Base-by-base conservation (phyloP, 495 filamentous ascomycete species). In the Penicillium odoratum region DNA sequence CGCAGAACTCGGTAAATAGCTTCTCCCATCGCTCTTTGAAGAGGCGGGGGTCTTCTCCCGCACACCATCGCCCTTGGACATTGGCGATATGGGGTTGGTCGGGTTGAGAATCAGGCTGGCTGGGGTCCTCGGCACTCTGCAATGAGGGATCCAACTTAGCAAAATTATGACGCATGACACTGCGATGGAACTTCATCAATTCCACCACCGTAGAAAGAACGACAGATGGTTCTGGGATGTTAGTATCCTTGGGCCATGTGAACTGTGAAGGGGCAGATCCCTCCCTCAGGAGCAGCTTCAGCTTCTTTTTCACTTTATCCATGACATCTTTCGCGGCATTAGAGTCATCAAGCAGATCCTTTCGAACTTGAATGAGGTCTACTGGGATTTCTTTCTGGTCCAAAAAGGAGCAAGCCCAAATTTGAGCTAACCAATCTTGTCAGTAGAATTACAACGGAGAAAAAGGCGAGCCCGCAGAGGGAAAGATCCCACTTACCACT, bases 251-350 rank as follows among this genome's bases (percentile, higher is more conserved):
- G n/a, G 94, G 94, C 94, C 94, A 98, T 44, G 93, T 91, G 68
- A 98, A 98, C 67, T 98, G 93, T 16, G 91, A 84, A 15, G 94
- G 93, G 7, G 93, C 89, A 53, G 89, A 91, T 3, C 95, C 95
- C 69, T 95, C 88, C 28, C 94, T 83, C 52, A 98, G 75, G 38
- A 98, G 79, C 3, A 88, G 83, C 74, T 98, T 98, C 5, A 98
- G 79, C 83, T 95, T 97, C 82, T 97, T 98, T 80, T 98, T 98
- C 47, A 98, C 94, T 69, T 95, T 97, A 73, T 98, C 94, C 93
- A 97, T 98, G 63, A 95, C 93, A 73, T 98, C 95, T 71, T 98
- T 98, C 52, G 94, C 94, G n/a, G 94, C 94, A 74, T 98, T 98
- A 1, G 92, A 96, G 67, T 98, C 94, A 69, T 98, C 94, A 7